Evolutionary conservation across 2,329 filamentous ascomycete species (phyloP), one percentile per base, ranked within the genome.

Genomic region (Alternaria sp.): DNA sequence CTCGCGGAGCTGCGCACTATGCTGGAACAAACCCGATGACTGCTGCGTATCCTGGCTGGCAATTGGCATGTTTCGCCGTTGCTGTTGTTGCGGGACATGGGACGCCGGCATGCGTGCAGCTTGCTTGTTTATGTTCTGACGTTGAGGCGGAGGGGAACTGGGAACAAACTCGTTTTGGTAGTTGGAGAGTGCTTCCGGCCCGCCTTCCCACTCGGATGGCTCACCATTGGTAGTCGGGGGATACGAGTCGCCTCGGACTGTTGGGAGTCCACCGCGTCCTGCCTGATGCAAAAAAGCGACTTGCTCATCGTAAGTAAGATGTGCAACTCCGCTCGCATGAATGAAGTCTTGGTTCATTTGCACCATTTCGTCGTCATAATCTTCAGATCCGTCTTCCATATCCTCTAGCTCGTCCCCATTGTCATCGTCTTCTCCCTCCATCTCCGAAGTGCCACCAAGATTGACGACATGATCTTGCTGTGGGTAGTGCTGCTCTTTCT

Each of bases 211-310:
- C 45, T 69, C 66, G 30, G 69, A 70, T 51, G 70, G 59, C 30
- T 70, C 60, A 5, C 79, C 79, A 33, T 78, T 75, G 10, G 78
- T 80, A 3, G 79, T 81, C 26, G 73, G 71, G 18, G 79, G 78
- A 55, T 81, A 81, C n/a, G 79, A 80, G 37, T 75, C 73, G 30
- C 71, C 76, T 4, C 73, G 70, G n/a, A 72, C 53, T 2, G 62
- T 60, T 6, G 2, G 58, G 41, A 72, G 66, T 6, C 56, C 43
- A 14, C 55, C 20, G 12, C 25, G 44, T 7, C 50, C 50, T 10
- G 47, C 51, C 10, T 57, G 11, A 5, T 54, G 11, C 11, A 69
- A 12, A 28, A 63, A 69, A 2, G 9, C 37, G 11, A 65, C 6
- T 10, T 66, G 61, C 2, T 63, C 50, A n/a, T 54, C 41, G 23